Conservation (phyloP, 192 early-diverging fungal species). For the Kickxella alabastrina region DNA sequence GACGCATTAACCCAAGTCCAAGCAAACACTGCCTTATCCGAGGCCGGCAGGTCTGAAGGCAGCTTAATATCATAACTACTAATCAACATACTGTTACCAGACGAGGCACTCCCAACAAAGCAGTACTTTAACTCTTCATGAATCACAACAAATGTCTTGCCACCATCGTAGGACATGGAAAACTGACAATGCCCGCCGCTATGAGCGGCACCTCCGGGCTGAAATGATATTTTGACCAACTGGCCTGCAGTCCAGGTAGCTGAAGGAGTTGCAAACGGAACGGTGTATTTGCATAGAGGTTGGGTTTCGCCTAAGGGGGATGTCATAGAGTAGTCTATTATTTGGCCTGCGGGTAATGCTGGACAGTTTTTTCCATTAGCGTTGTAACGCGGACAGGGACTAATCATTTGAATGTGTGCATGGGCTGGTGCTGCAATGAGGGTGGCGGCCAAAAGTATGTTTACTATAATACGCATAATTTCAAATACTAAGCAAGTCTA, state of each 20-base stretch:
- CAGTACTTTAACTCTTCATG: constrained; percentile 43
- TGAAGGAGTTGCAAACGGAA: constrained; percentile 18
- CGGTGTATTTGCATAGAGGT: constrained; percentile 31
- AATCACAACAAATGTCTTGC: constrained; percentile 56
- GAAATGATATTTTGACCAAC: constrained; percentile 47
- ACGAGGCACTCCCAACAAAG: constrained; percentile 12
- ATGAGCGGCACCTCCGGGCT: constrained; percentile 15
- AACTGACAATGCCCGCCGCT: constrained; percentile 65
- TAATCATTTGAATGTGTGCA: not conserved
- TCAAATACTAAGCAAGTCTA: no score
- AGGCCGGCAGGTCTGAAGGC: constrained; percentile 51
- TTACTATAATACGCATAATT: no score
- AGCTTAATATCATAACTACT: constrained; percentile 47
- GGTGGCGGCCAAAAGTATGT: no score
- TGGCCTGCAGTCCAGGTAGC: constrained; percentile 52
- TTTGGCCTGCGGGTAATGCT: not conserved
- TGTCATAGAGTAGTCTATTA: not conserved
- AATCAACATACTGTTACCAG: constrained; percentile 1
- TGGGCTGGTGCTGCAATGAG: no score
- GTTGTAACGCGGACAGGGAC: not conserved
- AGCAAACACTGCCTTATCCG: constrained; percentile 52
- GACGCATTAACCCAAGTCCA: constrained; percentile 63
- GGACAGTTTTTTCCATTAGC: not conserved
- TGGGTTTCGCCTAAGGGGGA: constrained; percentile 1
- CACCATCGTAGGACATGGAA: constrained; percentile 59